Percentiles rank a stretch among this genome's conserved stretches.
These are phyloP conservation scores for Pleurotus djamor DNA, from an alignment of 768 basidiomycete species.

Conservation along the genomic window DNA sequence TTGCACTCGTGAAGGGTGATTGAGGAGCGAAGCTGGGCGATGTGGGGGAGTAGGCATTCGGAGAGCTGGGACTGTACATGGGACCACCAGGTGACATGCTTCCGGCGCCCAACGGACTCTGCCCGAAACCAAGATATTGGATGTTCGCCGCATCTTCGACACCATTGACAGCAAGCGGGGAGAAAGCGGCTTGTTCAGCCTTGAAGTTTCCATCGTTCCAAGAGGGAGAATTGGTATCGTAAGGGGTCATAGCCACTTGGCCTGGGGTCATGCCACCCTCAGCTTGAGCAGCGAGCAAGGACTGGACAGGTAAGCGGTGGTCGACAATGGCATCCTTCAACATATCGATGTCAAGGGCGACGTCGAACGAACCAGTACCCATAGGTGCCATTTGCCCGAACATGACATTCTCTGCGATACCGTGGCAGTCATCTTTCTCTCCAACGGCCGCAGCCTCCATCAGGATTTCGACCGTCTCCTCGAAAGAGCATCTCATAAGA, in stretches of 20 bases:
- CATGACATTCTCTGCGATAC: constrained; percentile 98
- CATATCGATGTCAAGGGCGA: constrained; percentile 96
- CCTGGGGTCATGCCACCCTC: constrained; percentile 92
- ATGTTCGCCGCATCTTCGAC: constrained; percentile 82
- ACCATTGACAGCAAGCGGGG: constrained; percentile 86
- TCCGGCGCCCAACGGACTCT: constrained; percentile 81
- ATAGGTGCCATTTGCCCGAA: constrained; percentile 99
- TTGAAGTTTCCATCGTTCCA: constrained; percentile 78
- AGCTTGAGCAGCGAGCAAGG: constrained; percentile 71
- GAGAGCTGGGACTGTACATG: constrained; percentile 90
- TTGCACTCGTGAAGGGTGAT: constrained; percentile 80
- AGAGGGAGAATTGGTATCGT: constrained; percentile 87
- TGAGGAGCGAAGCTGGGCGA: constrained; percentile 84
- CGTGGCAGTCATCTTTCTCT: constrained; percentile 97
- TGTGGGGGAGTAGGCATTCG: constrained; percentile 84
- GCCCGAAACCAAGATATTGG: constrained; percentile 73
- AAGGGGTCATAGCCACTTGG: constrained; percentile 94
- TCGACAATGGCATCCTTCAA: constrained; percentile 98
- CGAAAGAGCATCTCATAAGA: constrained; percentile 97
- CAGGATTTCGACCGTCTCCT: constrained; percentile 99
- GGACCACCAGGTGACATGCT: constrained; percentile 88
- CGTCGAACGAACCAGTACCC: constrained; percentile 97
- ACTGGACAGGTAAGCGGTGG: constrained; percentile 86
- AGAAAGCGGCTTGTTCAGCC: constrained; percentile 89
- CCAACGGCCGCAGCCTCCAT: constrained; percentile 99